Percentiles rank a stretch among this genome's conserved stretches.
Conservation (phyloP, 148 eudicot species). For the Vaccinium vitisidaea region DNA sequence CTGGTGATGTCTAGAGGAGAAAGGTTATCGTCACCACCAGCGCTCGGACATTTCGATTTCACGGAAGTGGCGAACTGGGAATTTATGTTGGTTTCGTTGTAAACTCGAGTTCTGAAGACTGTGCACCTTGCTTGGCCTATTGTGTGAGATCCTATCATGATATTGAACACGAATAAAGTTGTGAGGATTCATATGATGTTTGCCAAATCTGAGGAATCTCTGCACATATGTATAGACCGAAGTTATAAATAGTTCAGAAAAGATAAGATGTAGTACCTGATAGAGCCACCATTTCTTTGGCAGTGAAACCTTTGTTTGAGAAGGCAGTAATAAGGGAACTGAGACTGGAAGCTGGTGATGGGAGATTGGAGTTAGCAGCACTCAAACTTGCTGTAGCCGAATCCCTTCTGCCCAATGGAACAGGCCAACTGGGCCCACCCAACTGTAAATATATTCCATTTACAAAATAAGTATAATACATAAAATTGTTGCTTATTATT, state of each 20-base stretch:
- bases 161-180: not conserved
- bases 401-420: slow-evolving; percentile 54
- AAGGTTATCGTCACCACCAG: slow-evolving; percentile 42
- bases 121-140: slow-evolving; percentile 57
- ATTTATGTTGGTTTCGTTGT: slow-evolving; percentile 61
- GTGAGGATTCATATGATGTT: not conserved
- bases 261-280: not conserved
- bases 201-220: too few relatives aligned
- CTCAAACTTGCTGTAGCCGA: slow-evolving; percentile 44
- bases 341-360: slow-evolving; percentile 7
- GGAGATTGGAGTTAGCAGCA: slow-evolving; percentile 25
- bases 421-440: slow-evolving; percentile 49
- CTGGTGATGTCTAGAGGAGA: slow-evolving; percentile 51
- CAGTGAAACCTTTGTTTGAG: slow-evolving; percentile 45
- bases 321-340: slow-evolving; percentile 45
- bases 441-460: slow-evolving; percentile 22
- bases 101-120: slow-evolving; percentile 37
- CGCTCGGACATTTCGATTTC: slow-evolving; percentile 42
- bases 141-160: slow-evolving; percentile 14
- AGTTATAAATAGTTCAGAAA: too few relatives aligned
- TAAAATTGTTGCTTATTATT: not conserved
- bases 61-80: slow-evolving; percentile 40
- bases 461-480: not conserved
- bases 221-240: too few relatives aligned
- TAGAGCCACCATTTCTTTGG: slow-evolving; percentile 9